A percentile compares a stretch with the other conserved stretches of the same genome.
phyloP scores from a whole-genome alignment of 495 filamentous ascomycete species.

The Saxophila tyrrhenica region DNA sequence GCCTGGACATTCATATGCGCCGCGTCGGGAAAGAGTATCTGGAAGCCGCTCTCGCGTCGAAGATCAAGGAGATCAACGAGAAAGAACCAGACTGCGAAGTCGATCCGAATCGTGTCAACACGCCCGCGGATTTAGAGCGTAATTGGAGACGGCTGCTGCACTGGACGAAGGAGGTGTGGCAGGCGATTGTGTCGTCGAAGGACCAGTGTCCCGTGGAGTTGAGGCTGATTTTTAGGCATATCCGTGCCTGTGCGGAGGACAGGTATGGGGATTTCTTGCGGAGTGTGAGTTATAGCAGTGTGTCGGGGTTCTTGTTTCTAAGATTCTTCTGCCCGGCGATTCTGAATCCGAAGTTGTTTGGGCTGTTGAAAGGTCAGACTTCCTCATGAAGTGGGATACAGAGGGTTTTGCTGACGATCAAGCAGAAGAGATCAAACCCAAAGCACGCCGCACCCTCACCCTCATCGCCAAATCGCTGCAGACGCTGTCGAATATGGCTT shows the following conservation, averaged over 20 bases:
- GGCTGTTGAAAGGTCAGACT: slow-evolving; percentile 61
- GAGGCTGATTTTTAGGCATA: slow-evolving; percentile 78
- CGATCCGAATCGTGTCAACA: slow-evolving; percentile 65
- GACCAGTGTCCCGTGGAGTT: slow-evolving; percentile 72
- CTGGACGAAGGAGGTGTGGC: slow-evolving; percentile 75
- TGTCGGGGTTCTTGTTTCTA: slow-evolving; percentile 92
- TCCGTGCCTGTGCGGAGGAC: slow-evolving; percentile 88
- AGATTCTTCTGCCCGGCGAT: slow-evolving; percentile 95
- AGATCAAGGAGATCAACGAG: slow-evolving; percentile 74
- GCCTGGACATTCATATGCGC: slow-evolving; percentile 90
- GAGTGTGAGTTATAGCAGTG: slow-evolving; percentile 88
- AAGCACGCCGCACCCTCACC: slow-evolving; percentile 82
- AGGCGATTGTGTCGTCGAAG: slow-evolving; percentile 61
- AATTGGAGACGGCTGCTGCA: slow-evolving; percentile 74
- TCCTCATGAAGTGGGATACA: neutral
- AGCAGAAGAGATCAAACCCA: slow-evolving; percentile 69
- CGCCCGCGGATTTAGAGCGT: slow-evolving; percentile 61
- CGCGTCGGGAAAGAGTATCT: slow-evolving; percentile 88
- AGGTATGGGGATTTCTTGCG: slow-evolving; percentile 91
- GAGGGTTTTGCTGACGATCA: slow-evolving; percentile 1
- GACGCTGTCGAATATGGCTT: slow-evolving; percentile 84
- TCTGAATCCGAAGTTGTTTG: slow-evolving; percentile 92
- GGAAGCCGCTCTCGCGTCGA: slow-evolving; percentile 75
- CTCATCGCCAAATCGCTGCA: slow-evolving; percentile 94
- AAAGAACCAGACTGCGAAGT: slow-evolving; percentile 90